A percentile compares a stretch with the other conserved stretches of the same genome.
These are phyloP conservation scores for Turritis glabra DNA, from an alignment of 345 rosid genomes.

Conservation along the genomic window DNA sequence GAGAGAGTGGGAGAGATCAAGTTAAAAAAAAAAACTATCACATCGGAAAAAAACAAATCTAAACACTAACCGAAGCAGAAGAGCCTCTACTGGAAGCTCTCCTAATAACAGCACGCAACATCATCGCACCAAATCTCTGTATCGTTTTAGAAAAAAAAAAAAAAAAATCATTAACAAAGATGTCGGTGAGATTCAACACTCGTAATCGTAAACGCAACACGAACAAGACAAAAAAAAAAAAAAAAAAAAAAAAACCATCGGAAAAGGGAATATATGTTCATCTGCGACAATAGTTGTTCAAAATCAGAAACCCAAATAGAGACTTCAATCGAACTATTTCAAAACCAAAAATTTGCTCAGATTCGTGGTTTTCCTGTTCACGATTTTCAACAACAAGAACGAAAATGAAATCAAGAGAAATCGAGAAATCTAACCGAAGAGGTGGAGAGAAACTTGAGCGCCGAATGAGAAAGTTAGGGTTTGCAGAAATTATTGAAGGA, in stretches of 20 bases:
- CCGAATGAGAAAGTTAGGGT: slow-evolving; percentile 41
- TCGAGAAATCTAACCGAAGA: slow-evolving; percentile 16
- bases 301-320: slow-evolving; percentile 11
- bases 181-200: slow-evolving; percentile 30
- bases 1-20: background rate
- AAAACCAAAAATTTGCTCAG: slow-evolving; percentile 11
- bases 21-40: background rate
- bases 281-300: background rate
- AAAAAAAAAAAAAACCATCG: background rate
- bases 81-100: slow-evolving; percentile 49
- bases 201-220: background rate
- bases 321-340: background rate
- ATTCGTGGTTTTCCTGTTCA: background rate
- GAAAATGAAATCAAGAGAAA: background rate
- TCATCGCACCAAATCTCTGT: slow-evolving; percentile 41
- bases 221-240: background rate
- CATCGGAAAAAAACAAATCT: background rate
- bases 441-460: slow-evolving; percentile 28
- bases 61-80: slow-evolving; percentile 44
- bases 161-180: background rate
- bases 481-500: slow-evolving; percentile 24
- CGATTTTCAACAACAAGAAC: background rate
- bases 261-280: background rate
- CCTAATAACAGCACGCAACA: slow-evolving; percentile 50
- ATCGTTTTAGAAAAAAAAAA: background rate